A percentile compares a stretch with the other conserved stretches of the same genome.
These are phyloP conservation scores for Serendipita sp. DNA, from an alignment of 768 basidiomycete species.

Conservation along the genomic window DNA sequence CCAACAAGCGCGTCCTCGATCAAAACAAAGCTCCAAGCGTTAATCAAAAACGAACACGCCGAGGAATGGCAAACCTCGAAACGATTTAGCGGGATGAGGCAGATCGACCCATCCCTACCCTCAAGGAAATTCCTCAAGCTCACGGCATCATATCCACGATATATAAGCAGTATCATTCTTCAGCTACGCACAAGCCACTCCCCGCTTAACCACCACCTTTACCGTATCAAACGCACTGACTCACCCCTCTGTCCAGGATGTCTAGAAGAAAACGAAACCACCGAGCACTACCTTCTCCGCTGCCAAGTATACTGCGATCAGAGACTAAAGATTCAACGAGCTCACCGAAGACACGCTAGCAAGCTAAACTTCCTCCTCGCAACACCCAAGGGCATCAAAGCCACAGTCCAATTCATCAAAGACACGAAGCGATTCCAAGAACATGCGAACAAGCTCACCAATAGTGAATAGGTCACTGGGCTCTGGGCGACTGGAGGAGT, in stretches of 20 bases:
- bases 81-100: background rate
- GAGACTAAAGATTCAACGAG: background rate
- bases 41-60: background rate
- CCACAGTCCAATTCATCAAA: background rate
- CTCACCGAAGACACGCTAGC: background rate
- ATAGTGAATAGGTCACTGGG: background rate
- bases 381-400: background rate
- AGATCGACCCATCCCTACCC: background rate
- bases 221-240: background rate
- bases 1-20: conserved; percentile 12
- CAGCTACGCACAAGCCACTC: background rate
- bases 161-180: background rate
- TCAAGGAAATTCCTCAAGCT: background rate
- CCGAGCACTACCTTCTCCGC: background rate
- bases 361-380: background rate
- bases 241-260: background rate
- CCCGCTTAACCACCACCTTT: background rate
- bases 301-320: background rate
- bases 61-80: background rate
- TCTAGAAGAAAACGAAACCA: background rate
- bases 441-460: background rate
- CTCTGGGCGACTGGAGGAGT: too few relatives aligned
- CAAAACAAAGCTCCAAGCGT: background rate
- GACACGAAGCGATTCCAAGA: background rate
- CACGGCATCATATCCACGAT: background rate